Conservation (phyloP, 441 rosid species). For the Arabidopsis lyrata region DNA sequence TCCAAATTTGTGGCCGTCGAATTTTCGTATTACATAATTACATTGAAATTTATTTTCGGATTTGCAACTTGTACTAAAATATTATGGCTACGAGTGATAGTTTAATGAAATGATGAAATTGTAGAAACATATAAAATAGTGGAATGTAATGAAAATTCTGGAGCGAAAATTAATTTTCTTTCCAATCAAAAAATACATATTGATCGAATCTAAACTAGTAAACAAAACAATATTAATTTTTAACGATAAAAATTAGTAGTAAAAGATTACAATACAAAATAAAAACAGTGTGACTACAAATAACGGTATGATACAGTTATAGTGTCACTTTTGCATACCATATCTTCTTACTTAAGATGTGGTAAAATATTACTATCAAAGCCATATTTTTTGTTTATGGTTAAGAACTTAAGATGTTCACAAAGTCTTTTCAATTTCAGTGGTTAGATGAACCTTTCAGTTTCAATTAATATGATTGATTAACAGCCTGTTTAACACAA, state of each 20-base stretch:
- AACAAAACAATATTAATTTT: background rate
- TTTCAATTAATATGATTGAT: background rate
- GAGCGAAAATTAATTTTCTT: background rate
- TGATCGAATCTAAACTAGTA: too few relatives aligned
- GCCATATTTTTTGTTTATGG: background rate
- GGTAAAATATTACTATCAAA: background rate
- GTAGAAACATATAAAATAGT: background rate
- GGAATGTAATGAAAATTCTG: background rate
- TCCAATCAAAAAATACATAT: background rate
- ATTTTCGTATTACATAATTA: constrained; percentile 1
- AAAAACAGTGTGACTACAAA: too few relatives aligned
- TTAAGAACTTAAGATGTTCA: constrained; percentile 1
- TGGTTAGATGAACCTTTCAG: background rate
- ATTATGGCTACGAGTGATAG: constrained; percentile 6
- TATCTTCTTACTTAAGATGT: too few relatives aligned
- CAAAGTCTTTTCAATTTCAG: background rate
- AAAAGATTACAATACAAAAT: background rate
- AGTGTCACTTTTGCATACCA: too few relatives aligned
- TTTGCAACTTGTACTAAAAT: constrained; percentile 9
- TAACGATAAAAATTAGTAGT: background rate
- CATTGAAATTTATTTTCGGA: background rate
- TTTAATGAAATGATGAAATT: background rate
- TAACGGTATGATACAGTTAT: too few relatives aligned
- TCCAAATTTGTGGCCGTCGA: constrained; percentile 16
- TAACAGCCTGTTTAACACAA: background rate